phyloP scores from a whole-genome alignment of 139 green algal species.

The Tetradesmus obliquus region DNA sequence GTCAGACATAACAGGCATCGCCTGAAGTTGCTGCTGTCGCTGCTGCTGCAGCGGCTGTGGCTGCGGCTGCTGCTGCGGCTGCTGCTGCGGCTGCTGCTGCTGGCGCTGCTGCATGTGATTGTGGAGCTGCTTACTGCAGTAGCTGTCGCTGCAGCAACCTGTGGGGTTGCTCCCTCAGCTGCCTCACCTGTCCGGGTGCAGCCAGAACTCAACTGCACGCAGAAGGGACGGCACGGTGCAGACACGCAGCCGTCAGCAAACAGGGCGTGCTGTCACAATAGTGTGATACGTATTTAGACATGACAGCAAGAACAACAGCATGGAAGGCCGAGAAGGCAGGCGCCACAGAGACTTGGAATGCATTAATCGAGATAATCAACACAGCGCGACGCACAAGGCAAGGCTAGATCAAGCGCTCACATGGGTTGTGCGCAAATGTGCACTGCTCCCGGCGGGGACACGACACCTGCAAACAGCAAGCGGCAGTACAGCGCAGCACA shows the following conservation, averaged over 20 bases:
- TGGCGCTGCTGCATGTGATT: too few relatives aligned
- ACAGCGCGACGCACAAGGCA: not conserved
- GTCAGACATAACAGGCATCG: not conserved
- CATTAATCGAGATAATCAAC: too few relatives aligned
- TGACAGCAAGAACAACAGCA: too few relatives aligned
- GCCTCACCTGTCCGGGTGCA: constrained; percentile 18
- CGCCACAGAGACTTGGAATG: too few relatives aligned
- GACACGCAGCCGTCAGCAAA: not conserved
- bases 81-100: too few relatives aligned
- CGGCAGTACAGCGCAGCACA: not conserved
- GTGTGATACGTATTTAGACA: too few relatives aligned
- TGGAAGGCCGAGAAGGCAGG: too few relatives aligned
- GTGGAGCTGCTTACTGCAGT: too few relatives aligned
- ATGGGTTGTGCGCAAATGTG: constrained; percentile 45
- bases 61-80: too few relatives aligned
- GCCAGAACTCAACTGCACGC: constrained; percentile 41
- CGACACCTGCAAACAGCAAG: not conserved
- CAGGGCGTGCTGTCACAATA: too few relatives aligned
- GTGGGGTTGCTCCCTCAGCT: not conserved
- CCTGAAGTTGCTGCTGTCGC: too few relatives aligned
- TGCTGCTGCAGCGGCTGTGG: too few relatives aligned
- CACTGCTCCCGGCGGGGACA: constrained; percentile 41
- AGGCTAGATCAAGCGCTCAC: not conserved
- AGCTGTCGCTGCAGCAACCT: not conserved
- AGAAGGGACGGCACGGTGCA: not conserved